phyloP scores from a whole-genome alignment of 805 yeast species.

The Komagataella populi region DNA sequence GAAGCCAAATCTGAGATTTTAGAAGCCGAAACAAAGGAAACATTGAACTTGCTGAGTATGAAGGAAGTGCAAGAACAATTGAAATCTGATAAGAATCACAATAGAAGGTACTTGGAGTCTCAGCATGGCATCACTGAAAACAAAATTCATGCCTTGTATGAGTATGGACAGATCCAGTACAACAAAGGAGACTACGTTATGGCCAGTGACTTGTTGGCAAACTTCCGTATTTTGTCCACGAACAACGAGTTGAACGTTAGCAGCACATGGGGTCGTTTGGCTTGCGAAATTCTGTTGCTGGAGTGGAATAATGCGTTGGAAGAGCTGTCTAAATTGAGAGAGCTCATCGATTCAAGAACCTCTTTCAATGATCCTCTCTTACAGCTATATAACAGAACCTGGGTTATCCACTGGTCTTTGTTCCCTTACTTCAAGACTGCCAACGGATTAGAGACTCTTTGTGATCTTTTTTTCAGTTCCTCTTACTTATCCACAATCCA shows the following conservation, averaged over 20 bases:
- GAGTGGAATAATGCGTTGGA: conserved; percentile 39
- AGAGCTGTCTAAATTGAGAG: conserved; percentile 41
- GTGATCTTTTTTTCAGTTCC: conserved; percentile 44
- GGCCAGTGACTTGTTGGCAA: conserved; percentile 44
- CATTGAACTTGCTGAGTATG: conserved; percentile 29
- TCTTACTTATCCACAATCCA: conserved; percentile 55
- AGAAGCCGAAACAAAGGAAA: conserved; percentile 28
- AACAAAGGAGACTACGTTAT: conserved; percentile 48
- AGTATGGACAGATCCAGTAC: conserved; percentile 49
- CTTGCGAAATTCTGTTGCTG: conserved; percentile 39
- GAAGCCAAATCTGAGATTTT: conserved; percentile 22
- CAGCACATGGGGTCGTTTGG: conserved; percentile 61
- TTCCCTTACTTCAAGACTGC: conserved; percentile 46
- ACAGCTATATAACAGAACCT: conserved; percentile 50
- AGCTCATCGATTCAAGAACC: conserved; percentile 41
- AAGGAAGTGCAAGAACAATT: conserved; percentile 38
- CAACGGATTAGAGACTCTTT: conserved; percentile 36
- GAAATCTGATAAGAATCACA: conserved; percentile 41
- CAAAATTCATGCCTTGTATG: conserved; percentile 35
- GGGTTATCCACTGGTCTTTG: conserved; percentile 60
- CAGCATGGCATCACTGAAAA: conserved; percentile 32
- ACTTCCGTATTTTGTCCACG: conserved; percentile 41
- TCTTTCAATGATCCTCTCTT: conserved; percentile 31
- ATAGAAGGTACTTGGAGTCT: conserved; percentile 29
- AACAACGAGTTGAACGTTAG: conserved; percentile 34